Evolutionary conservation across 768 basidiomycete genomes (phyloP).

Genomic region (Tremella fuciformis): DNA sequence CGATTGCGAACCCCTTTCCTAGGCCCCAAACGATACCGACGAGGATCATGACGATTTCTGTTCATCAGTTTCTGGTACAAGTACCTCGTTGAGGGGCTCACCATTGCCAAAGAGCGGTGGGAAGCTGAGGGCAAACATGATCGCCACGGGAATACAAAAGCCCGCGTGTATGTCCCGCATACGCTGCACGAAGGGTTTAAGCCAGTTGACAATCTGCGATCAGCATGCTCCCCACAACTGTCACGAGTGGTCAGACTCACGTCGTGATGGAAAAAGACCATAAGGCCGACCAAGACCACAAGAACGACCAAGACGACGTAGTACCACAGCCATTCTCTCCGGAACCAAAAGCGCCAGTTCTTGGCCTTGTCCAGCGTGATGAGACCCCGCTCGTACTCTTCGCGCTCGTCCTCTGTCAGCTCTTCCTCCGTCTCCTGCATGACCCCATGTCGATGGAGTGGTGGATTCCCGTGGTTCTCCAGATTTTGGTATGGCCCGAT

Average conservation of each 20-base stretch:
- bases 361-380: slow-evolving; percentile 33
- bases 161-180: slow-evolving; percentile 53
- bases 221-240: neutral
- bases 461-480: too few species aligned
- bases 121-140: slow-evolving; percentile 78
- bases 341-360: slow-evolving; percentile 27
- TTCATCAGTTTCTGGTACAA: slow-evolving; percentile 10
- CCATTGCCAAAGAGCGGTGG: slow-evolving; percentile 89
- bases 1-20: slow-evolving; percentile 81
- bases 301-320: slow-evolving; percentile 56
- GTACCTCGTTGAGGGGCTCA: slow-evolving; percentile 10
- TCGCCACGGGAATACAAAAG: slow-evolving; percentile 56
- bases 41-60: slow-evolving; percentile 67
- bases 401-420: slow-evolving; percentile 39
- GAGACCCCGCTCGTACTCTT: slow-evolving; percentile 36
- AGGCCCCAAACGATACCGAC: slow-evolving; percentile 90
- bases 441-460: neutral
- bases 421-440: slow-evolving; percentile 28
- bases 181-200: slow-evolving; percentile 64
- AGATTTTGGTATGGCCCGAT: too few species aligned
- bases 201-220: slow-evolving; percentile 56
- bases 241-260: slow-evolving; percentile 12
- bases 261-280: slow-evolving; percentile 65
- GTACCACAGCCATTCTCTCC: slow-evolving; percentile 37
- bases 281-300: slow-evolving; percentile 58